Base-by-base conservation (phyloP, 208 protist species). In the Leishmania amazonensis region DNA sequence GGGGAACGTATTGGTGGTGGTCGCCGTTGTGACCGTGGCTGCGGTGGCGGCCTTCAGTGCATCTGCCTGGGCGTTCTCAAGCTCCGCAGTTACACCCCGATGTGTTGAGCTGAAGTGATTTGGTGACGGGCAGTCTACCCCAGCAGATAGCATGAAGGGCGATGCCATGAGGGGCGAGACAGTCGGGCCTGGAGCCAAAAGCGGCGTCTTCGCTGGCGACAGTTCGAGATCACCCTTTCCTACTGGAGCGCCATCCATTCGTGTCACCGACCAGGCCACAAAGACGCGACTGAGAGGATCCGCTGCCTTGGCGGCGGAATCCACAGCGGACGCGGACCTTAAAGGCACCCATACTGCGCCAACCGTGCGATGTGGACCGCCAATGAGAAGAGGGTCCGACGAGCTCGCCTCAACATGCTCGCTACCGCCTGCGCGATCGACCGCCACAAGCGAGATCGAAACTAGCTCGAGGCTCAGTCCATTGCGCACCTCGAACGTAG, bases 321-420 rank as follows among this genome's bases (percentile, higher is more conserved):
- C 62, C 31, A 57, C 40, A 45, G 17, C 42, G 13, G 57, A 7
- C 17, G 15, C 7, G 40, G 68, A 5, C 8, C 28, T 49, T 13
- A 86, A 62, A 7, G 78, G 79, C 65, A 86, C 78, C 83, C 83
- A 86, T 8, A 72, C 74, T 4, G 83, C 83, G 0, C 83, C 83
- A 1, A 86, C 79, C 1, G 31, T 78, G 58, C 83, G 79, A 74
- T 80, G 83, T 35, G 75, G 74, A 40, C 83, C 83, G 1, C 83
- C 83, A 24, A 86, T 75, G 5, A 76, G 54, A 35, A 86, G 74
- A 15, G 79, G 57, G 6, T 77, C 45, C 1, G 45, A 11, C 11
- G 79, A 60, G 24, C 35, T 42, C 2, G 83, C 78, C 57, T 80
- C n/a, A 2, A 78, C 57, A 2, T 31, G 78, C 24, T 64, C 40